These are phyloP conservation scores for Gossypium arboreum DNA, from an alignment of 345 rosid species.

Conservation along the genomic window DNA sequence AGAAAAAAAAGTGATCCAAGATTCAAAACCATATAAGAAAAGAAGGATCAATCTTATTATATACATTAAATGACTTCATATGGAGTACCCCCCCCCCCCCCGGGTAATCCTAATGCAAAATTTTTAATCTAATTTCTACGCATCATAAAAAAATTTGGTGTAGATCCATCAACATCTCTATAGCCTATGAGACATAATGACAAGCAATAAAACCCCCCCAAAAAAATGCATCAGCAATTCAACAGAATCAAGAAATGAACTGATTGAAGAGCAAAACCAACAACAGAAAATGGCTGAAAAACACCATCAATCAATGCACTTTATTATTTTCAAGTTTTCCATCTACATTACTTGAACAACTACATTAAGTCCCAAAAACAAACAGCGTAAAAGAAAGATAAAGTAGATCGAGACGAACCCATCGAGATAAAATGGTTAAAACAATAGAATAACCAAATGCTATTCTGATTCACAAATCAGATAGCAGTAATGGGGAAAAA, in stretches of 20 bases:
- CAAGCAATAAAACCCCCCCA: not conserved
- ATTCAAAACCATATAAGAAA: not conserved
- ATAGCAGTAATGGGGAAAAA: not conserved
- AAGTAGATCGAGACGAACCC: not conserved
- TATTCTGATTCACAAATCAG: not conserved
- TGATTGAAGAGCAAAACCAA: not conserved
- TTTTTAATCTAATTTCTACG: not conserved
- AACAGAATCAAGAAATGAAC: not conserved
- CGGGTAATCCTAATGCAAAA: not conserved
- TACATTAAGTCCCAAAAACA: not conserved
- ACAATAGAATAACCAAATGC: not conserved
- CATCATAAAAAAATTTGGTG: not conserved
- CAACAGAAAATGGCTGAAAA: not conserved
- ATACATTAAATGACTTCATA: not conserved
- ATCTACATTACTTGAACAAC: not conserved
- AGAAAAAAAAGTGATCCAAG: not conserved
- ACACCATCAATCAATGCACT: not conserved
- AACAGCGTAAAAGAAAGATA: not conserved
- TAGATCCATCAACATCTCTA: not conserved
- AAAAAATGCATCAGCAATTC: not conserved
- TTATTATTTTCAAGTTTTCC: not conserved
- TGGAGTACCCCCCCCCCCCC: not conserved
- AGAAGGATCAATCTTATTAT: not conserved
- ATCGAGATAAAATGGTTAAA: not conserved
- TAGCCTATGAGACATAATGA: not conserved